Evolutionary conservation across 305 asterid genomes (phyloP), one percentile per base, ranked within the genome.

Genomic region (Rubia occidens): DNA sequence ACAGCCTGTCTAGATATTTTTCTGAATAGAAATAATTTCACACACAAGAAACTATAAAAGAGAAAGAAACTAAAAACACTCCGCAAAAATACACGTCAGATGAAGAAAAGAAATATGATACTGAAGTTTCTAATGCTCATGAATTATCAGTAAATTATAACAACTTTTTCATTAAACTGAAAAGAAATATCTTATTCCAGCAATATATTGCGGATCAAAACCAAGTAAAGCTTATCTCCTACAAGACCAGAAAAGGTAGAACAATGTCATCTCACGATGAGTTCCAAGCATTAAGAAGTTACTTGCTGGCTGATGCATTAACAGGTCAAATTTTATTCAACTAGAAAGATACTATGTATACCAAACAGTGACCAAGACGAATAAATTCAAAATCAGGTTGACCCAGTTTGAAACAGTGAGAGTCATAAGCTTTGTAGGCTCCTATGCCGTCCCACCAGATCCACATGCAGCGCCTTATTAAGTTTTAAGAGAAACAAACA

Each of bases 341-440:
- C 40, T 45, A 21, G 8, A 44, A 45, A 6, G 35, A 44, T 45
- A 13, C 18, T 44, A 18, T 3, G 15, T 45, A 35, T 24, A 45
- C 59, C 70, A 44, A 45, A 61, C 24, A 35, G 42, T 61, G 45
- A 60, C 24, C 20, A 60, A 61, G 66, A 61, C 2, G 24, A 61
- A 32, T 18, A 13, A 13, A 39, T 45, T 61, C 66, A 61, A 32
- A 61, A 32, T 61, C 66, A 61, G 24, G 45, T 32, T 14, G 44
- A 35, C 24, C 20, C 66, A 61, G 21, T 61, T 14, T 1, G 45
- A 61, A 60, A n/a, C 20, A 18, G 10, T 3, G 21, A 32, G 18
- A 35, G n/a, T 35, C 0, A 5, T 58, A 58, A 21, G 63, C 20
- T 8, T 24, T 21, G 39, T 58, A 58, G 63, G 37, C 63, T 13